Conservation (phyloP, 176 grass and related monocot species). For the Paspalum vaginatum region DNA sequence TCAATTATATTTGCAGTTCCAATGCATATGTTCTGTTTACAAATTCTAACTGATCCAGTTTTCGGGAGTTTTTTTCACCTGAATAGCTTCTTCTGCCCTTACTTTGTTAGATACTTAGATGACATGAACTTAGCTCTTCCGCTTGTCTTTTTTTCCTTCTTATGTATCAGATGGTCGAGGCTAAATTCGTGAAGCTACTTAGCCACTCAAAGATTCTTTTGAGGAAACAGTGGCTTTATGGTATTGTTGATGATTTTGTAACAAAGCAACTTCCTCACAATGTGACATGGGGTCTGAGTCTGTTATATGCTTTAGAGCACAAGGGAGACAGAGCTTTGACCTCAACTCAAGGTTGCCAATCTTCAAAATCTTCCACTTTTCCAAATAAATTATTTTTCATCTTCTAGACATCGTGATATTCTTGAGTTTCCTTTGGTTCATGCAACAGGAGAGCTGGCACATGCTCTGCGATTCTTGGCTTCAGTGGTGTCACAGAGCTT, state of each 20-base stretch:
- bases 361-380: slow-evolving; percentile 1
- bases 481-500: slow-evolving; percentile 99
- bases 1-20: background rate
- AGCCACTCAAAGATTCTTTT: slow-evolving; percentile 83
- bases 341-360: slow-evolving; percentile 86
- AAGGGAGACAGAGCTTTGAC: slow-evolving; percentile 89
- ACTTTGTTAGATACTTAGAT: slow-evolving; percentile 6
- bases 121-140: slow-evolving; percentile 4
- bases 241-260: slow-evolving; percentile 97
- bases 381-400: slow-evolving; percentile 25
- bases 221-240: slow-evolving; percentile 95
- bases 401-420: slow-evolving; percentile 14
- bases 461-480: slow-evolving; percentile 94
- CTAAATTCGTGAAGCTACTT: slow-evolving; percentile 84
- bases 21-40: background rate
- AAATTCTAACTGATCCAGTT: background rate
- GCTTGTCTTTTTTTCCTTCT: slow-evolving; percentile 34
- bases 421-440: slow-evolving; percentile 26
- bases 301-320: slow-evolving; percentile 99
- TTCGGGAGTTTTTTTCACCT: too few relatives aligned
- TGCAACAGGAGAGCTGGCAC: slow-evolving; percentile 87
- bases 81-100: slow-evolving; percentile 12
- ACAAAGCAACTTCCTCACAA: slow-evolving; percentile 99
- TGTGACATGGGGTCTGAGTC: slow-evolving; percentile 96
- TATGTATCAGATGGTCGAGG: slow-evolving; percentile 78